Evolutionary conservation across 495 filamentous ascomycete genomes (phyloP).

Genomic region (Jackrogersella multiformis): DNA sequence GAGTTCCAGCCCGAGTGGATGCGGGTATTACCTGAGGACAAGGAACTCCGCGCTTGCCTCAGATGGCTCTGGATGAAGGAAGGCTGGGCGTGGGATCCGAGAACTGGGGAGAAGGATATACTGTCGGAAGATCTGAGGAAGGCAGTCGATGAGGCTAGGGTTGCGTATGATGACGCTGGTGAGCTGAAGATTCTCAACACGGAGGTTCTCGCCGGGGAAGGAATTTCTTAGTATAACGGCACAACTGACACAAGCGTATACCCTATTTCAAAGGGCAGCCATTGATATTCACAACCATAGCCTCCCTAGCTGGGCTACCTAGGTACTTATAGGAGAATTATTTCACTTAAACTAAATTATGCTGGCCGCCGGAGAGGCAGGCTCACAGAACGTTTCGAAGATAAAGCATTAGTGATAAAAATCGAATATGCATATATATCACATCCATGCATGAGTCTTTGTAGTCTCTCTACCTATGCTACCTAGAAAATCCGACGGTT

Average conservation of each 20-base stretch:
- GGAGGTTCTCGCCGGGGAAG: background rate
- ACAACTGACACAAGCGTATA: background rate
- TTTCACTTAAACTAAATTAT: too few species aligned
- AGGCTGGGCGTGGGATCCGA: conserved; percentile 82
- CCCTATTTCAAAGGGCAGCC: background rate
- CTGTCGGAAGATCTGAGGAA: conserved; percentile 65
- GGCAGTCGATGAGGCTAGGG: conserved; percentile 66
- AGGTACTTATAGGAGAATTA: too few species aligned
- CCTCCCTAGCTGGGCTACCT: background rate
- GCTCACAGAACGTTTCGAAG: too few species aligned
- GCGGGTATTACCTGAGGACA: conserved; percentile 82
- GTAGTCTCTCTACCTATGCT: background rate
- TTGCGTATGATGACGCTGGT: conserved; percentile 69
- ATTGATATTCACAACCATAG: background rate
- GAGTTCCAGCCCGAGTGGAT: conserved; percentile 82
- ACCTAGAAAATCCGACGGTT: background rate
- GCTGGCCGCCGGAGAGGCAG: too few species aligned
- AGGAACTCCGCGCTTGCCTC: conserved; percentile 86
- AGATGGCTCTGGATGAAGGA: conserved; percentile 92
- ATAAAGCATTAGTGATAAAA: too few species aligned
- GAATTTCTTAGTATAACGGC: background rate
- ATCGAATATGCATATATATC: too few species aligned
- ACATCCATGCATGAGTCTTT: too few species aligned
- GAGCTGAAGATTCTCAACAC: conserved; percentile 52
- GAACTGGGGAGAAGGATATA: conserved; percentile 69